Evolutionary conservation across 352 stramenopile genomes (phyloP).

Genomic region (Pythium periplocum): DNA sequence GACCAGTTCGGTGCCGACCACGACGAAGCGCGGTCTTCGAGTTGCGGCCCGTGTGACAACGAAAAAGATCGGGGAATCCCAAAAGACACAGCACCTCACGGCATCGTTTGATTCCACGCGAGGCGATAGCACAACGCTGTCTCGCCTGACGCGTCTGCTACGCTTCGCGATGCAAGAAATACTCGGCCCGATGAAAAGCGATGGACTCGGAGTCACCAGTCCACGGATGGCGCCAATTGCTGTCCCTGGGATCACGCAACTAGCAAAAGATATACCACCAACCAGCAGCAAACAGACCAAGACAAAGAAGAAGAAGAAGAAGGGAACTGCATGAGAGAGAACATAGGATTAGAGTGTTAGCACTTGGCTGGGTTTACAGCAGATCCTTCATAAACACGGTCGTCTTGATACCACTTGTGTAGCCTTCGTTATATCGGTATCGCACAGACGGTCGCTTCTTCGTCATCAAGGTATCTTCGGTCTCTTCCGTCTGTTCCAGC

Average conservation of each 20-base stretch:
- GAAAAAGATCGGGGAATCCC: too few relatives aligned
- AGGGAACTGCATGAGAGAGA: neutral
- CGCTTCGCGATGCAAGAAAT: slow-evolving; percentile 69
- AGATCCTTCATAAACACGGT: slow-evolving; percentile 85
- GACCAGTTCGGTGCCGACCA: slow-evolving; percentile 14
- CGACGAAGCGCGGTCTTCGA: slow-evolving; percentile 10
- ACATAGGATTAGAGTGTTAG: too few relatives aligned
- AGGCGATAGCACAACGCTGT: slow-evolving; percentile 22
- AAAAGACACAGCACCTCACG: too few relatives aligned
- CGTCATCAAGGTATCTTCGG: slow-evolving; percentile 8
- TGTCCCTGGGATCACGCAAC: neutral
- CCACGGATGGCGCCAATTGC: slow-evolving; percentile 11
- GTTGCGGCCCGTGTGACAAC: slow-evolving; percentile 42
- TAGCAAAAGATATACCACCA: slow-evolving; percentile 3
- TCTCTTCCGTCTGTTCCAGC: slow-evolving; percentile 33
- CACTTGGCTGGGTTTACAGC: slow-evolving; percentile 26
- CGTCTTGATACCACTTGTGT: slow-evolving; percentile 88
- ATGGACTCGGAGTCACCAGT: slow-evolving; percentile 8
- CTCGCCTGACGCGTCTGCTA: slow-evolving; percentile 41
- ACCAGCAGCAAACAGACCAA: slow-evolving; percentile 37
- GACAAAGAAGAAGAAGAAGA: slow-evolving; percentile 27
- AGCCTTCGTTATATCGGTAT: slow-evolving; percentile 90
- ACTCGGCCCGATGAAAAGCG: slow-evolving; percentile 42
- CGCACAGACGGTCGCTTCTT: slow-evolving; percentile 37
- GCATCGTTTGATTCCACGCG: neutral